These are phyloP conservation scores for Xylaria telfairii DNA, from an alignment of 495 filamentous ascomycete species.

Conservation along the genomic window DNA sequence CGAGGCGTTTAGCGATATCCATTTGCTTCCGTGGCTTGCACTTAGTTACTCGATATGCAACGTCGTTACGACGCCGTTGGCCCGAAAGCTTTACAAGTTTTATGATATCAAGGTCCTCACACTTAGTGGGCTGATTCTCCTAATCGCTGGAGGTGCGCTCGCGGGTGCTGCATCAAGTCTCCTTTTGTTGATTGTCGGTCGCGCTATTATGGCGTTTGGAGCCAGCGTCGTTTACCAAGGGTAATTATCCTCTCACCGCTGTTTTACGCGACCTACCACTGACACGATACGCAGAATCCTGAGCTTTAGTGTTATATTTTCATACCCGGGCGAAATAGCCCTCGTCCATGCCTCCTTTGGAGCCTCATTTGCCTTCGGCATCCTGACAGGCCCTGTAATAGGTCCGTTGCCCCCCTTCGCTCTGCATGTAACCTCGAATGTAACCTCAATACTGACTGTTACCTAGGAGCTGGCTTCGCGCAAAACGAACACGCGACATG, in stretches of 20 bases:
- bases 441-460: not conserved
- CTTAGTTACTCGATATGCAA: conserved; percentile 53
- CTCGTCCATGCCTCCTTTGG: conserved; percentile 52
- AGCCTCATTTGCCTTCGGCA: conserved; percentile 56
- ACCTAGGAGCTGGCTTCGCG: conserved; percentile 48
- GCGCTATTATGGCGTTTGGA: conserved; percentile 47
- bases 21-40: conserved; percentile 36
- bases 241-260: conserved; percentile 10
- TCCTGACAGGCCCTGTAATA: conserved; percentile 62
- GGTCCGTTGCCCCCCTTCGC: conserved; percentile 39
- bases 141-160: conserved; percentile 57
- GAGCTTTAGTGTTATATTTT: conserved; percentile 50
- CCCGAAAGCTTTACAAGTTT: conserved; percentile 51
- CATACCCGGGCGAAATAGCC: conserved; percentile 51
- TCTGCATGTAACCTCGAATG: not conserved
- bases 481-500: conserved; percentile 56
- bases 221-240: conserved; percentile 58
- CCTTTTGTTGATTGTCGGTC: conserved; percentile 58
- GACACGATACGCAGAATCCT: conserved; percentile 36
- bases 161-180: conserved; percentile 60
- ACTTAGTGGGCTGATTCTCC: conserved; percentile 51
- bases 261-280: conserved; percentile 9
- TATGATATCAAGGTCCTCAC: conserved; percentile 62
- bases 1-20: conserved; percentile 31
- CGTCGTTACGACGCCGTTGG: conserved; percentile 48